Base-by-base conservation (phyloP, 2,329 filamentous ascomycete species). In the Pleomassaria siparia region DNA sequence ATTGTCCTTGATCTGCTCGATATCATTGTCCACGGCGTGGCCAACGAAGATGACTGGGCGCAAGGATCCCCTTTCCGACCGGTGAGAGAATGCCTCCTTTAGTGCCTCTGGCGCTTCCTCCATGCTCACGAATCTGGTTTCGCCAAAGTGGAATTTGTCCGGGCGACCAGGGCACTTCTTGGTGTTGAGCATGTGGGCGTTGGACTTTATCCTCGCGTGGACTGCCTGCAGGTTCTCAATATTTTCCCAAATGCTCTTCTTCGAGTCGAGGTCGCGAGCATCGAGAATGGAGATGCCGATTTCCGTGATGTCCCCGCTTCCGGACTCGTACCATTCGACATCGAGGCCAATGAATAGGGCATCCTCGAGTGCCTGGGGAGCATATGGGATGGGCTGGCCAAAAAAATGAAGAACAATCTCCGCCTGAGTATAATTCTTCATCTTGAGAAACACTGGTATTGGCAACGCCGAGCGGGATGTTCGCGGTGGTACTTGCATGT, bases 21-120 rank as follows among this genome's bases (percentile, higher is more conserved):
- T 37, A 36, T 63, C 56, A 15, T 56, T 57, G 2, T 47, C 46
- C 0, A 60, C 41, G 3, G 53, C 60, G 16, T 63, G 58, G 4
- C 60, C 60, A 0, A 63, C n/a, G 37, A 63, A 54, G 2, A 63
- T 53, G 15, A 61, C 36, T 0, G 55, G 56, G 1, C 53, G 50
- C 1, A 30, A 30, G 7, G 7, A 16, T n/a, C 37, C 29, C 12
- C 28, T 15, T 1, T 22, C 11, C 15, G 45, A 35, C 9, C 15
- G 36, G 1, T 47, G 46, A 2, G 33, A 10, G 16, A 62, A 55
- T 2, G 35, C 7, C 1, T 46, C 10, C 1, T 33, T n/a, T 2
- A 62, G 47, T 21, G 54, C 30, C 2, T 35, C 12, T 13, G n/a
- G 33, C 1, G 49, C 51, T 26, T 58, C 47, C 0, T 41, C 6